phyloP scores from a whole-genome alignment of 805 yeast species.

The Saccharomycopsis guyanensis region DNA sequence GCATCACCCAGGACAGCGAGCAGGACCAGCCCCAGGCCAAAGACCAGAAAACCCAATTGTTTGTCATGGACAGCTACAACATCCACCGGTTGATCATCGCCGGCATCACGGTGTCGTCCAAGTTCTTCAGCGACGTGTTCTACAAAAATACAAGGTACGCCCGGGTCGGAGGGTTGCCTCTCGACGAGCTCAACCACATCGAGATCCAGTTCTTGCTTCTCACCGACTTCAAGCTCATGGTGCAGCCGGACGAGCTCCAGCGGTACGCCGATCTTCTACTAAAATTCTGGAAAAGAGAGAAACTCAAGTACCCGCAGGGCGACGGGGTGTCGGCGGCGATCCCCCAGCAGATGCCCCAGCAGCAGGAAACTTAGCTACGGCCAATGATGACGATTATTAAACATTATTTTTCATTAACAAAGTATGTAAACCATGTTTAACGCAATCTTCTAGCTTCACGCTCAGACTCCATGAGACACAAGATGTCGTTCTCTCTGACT shows the following conservation, averaged over 20 bases:
- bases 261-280: conserved; percentile 80
- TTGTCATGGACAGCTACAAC: conserved; percentile 93
- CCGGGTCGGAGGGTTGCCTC: conserved; percentile 89
- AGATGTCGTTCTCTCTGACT: conserved; percentile 96
- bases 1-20: conserved; percentile 21
- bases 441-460: conserved; percentile 98
- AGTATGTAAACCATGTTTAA: conserved; percentile 33
- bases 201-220: conserved; percentile 83
- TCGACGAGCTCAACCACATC: conserved; percentile 85
- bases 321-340: neutral
- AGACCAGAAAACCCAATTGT: conserved; percentile 44
- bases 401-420: neutral
- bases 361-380: neutral
- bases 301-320: conserved; percentile 28
- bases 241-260: conserved; percentile 84
- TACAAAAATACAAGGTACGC: conserved; percentile 93
- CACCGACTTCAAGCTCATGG: conserved; percentile 79
- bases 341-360: neutral
- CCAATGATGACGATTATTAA: neutral
- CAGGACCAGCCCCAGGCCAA: conserved; percentile 5
- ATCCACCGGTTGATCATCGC: conserved; percentile 90
- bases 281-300: conserved; percentile 78
- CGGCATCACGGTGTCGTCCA: conserved; percentile 92
- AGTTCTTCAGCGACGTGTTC: conserved; percentile 89
- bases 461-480: conserved; percentile 99